Evolutionary conservation across 1,284 basidiomycete genomes (phyloP).

Genomic region (Pyrrhoderma noxium): DNA sequence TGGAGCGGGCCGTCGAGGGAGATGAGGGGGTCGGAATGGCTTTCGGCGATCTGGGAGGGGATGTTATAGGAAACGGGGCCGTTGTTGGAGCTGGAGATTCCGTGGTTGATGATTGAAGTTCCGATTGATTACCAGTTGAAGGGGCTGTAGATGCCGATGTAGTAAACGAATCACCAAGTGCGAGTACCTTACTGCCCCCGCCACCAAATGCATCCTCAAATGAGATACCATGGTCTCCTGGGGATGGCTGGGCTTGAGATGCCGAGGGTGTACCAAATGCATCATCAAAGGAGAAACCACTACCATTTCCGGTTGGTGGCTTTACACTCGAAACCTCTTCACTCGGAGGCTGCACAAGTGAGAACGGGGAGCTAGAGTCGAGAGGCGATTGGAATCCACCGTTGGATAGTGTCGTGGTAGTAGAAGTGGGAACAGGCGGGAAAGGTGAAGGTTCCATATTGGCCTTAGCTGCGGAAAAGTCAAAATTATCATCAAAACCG

Average conservation of each 20-base stretch:
- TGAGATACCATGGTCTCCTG: slow-evolving; percentile 27
- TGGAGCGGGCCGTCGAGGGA: slow-evolving; percentile 27
- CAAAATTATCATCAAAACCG: slow-evolving; percentile 84
- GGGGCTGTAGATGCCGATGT: slow-evolving; percentile 17
- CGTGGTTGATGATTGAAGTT: background rate
- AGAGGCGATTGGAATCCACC: background rate
- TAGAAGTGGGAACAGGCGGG: slow-evolving; percentile 17
- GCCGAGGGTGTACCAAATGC: slow-evolving; percentile 28
- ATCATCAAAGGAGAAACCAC: slow-evolving; percentile 35
- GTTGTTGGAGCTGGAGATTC: slow-evolving; percentile 1
- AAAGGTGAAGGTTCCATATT: slow-evolving; percentile 24
- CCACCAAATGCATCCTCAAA: slow-evolving; percentile 48
- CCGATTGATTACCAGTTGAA: slow-evolving; percentile 8
- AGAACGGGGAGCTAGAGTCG: slow-evolving; percentile 3
- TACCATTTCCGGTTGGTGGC: slow-evolving; percentile 15
- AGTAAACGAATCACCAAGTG: slow-evolving; percentile 48
- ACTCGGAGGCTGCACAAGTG: slow-evolving; percentile 19
- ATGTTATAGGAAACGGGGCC: slow-evolving; percentile 16
- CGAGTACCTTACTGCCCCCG: slow-evolving; percentile 30
- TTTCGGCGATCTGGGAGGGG: slow-evolving; percentile 29
- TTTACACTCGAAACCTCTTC: slow-evolving; percentile 1
- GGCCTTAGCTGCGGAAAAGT: slow-evolving; percentile 54
- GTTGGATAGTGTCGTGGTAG: slow-evolving; percentile 7
- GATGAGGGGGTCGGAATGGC: slow-evolving; percentile 29
- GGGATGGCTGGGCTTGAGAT: slow-evolving; percentile 17